A percentile compares a stretch with the other conserved stretches of the same genome.
Conservation (phyloP, 495 filamentous ascomycete species). For the Pyrenopolyporus hunteri region DNA sequence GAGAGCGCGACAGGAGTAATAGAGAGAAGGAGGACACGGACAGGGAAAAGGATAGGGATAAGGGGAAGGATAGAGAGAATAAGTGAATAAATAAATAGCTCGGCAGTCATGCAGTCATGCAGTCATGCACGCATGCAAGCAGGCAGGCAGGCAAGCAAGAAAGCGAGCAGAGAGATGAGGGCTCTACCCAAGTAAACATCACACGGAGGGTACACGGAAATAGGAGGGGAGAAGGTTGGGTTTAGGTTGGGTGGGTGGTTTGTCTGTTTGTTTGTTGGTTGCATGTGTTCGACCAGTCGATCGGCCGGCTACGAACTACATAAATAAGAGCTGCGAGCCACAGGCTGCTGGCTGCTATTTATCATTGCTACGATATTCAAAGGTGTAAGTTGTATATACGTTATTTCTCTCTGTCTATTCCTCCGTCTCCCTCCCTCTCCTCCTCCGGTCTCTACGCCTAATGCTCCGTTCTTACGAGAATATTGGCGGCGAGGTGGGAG, state of each 20-base stretch:
- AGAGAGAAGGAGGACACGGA: slow-evolving; percentile 19
- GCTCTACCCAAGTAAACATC: too few species aligned
- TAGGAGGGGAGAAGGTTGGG: neutral
- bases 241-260: neutral
- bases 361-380: slow-evolving; percentile 1
- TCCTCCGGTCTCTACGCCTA: too few species aligned
- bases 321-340: too few species aligned
- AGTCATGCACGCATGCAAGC: neutral
- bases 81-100: neutral
- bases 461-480: too few species aligned
- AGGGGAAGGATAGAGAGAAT: slow-evolving; percentile 29
- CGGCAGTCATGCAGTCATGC: neutral
- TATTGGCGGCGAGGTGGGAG: too few species aligned
- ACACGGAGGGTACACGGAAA: too few species aligned
- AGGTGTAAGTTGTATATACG: slow-evolving; percentile 32
- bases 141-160: neutral
- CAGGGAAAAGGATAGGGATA: slow-evolving; percentile 28
- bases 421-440: neutral
- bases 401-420: slow-evolving; percentile 3
- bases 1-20: slow-evolving; percentile 8
- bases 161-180: neutral
- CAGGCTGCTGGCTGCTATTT: neutral
- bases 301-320: too few species aligned
- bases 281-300: too few species aligned
- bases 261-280: too few species aligned